Percentiles rank a stretch among this genome's conserved stretches.
Conservation (phyloP, 768 basidiomycete species). For the Tulasnella sp. region DNA sequence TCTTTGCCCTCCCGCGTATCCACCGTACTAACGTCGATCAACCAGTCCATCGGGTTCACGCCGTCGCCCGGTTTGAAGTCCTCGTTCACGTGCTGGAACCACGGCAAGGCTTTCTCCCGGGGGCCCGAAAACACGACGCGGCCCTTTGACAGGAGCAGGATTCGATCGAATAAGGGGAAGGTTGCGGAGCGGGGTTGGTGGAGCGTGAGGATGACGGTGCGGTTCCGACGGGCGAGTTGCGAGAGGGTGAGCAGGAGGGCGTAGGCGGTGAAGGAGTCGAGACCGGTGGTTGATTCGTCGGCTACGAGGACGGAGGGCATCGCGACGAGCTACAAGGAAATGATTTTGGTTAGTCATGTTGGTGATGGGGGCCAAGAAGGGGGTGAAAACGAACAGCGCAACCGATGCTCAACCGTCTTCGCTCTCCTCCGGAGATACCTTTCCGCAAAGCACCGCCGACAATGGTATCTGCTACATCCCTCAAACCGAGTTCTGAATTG, state of each 20-base stretch:
- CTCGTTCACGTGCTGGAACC: slow-evolving; percentile 42
- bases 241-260: slow-evolving; percentile 44
- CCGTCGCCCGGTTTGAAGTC: slow-evolving; percentile 36
- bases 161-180: slow-evolving; percentile 55
- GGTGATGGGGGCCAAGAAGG: no score
- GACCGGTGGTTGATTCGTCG: slow-evolving; percentile 55
- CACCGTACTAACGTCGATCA: slow-evolving; percentile 44
- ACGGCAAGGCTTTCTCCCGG: slow-evolving; percentile 35
- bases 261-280: slow-evolving; percentile 38
- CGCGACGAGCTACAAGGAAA: slow-evolving; percentile 46
- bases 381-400: slow-evolving; percentile 41
- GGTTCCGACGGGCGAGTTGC: slow-evolving; percentile 42
- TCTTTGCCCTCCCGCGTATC: slow-evolving; percentile 44
- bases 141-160: slow-evolving; percentile 57
- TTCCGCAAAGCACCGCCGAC: slow-evolving; percentile 46
- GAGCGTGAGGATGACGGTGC: slow-evolving; percentile 61
- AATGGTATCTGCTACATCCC: slow-evolving; percentile 45
- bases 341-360: neutral
- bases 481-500: slow-evolving; percentile 42
- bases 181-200: slow-evolving; percentile 66
- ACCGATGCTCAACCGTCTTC: slow-evolving; percentile 58
- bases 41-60: slow-evolving; percentile 47
- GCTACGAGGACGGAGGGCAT: slow-evolving; percentile 58
- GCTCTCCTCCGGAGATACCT: slow-evolving; percentile 58
- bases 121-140: slow-evolving; percentile 38